Percentiles rank a stretch among this genome's conserved stretches.
Conservation (phyloP, 116 monocot species). For the Iris pallida region DNA sequence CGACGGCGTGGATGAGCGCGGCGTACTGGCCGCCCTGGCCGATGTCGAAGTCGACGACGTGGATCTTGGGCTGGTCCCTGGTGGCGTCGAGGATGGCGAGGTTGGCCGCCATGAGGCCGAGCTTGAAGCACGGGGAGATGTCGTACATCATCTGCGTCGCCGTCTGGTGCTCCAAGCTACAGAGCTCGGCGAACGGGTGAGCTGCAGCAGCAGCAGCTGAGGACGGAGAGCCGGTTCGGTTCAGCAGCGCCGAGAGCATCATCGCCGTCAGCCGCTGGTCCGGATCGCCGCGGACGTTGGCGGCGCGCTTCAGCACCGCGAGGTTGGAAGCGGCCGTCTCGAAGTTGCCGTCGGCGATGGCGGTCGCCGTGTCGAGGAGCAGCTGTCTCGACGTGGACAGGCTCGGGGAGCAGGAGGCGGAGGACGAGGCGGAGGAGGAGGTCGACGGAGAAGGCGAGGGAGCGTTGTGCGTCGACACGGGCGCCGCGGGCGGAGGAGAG, state of each 20-base stretch:
- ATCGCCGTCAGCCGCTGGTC: constrained; percentile 60
- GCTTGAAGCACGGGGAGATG: constrained; percentile 42
- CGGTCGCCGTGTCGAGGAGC: constrained; percentile 41
- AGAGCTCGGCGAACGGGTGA: constrained; percentile 16
- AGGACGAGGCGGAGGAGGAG: constrained; percentile 35
- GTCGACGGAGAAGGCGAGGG: constrained; percentile 16
- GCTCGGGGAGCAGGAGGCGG: constrained; percentile 25
- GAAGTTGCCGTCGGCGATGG: constrained; percentile 45
- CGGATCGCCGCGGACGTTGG: constrained; percentile 43
- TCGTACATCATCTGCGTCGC: constrained; percentile 32
- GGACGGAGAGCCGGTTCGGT: constrained; percentile 21
- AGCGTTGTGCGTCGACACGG: not conserved
- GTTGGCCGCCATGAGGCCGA: constrained; percentile 33
- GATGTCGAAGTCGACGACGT: constrained; percentile 57
- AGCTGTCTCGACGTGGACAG: constrained; percentile 27
- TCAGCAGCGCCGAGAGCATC: constrained; percentile 39
- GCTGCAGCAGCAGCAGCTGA: not conserved
- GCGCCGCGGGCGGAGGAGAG: constrained; percentile 9
- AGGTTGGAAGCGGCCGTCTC: constrained; percentile 32
- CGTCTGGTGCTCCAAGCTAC: constrained; percentile 16
- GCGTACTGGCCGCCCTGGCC: constrained; percentile 43
- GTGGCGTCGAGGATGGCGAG: constrained; percentile 32
- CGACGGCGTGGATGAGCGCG: constrained; percentile 42
- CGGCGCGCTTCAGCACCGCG: constrained; percentile 22
- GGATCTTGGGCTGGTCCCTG: constrained; percentile 16